These are phyloP conservation scores for Thelonectria blattea DNA, from an alignment of 2,329 filamentous ascomycete genomes.

Conservation along the genomic window DNA sequence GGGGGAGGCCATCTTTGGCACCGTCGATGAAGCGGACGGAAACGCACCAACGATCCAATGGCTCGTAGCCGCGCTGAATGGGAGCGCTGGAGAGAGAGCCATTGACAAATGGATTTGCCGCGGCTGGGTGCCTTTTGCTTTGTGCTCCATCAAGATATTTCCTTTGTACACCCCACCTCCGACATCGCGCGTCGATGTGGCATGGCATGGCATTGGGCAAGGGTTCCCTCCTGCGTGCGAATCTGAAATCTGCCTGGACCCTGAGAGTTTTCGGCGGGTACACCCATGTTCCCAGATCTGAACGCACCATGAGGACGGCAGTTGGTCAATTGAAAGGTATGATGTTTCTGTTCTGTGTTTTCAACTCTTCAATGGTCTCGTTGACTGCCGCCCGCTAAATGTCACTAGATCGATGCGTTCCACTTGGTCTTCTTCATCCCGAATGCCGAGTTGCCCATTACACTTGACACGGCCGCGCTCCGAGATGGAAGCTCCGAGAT, in stretches of 20 bases:
- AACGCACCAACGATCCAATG: too few species aligned
- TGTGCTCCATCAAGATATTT: not conserved
- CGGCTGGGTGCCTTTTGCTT: conserved; percentile 4
- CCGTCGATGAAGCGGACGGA: too few species aligned
- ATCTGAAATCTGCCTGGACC: conserved; percentile 2
- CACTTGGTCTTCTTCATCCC: conserved; percentile 15
- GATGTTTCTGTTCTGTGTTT: too few species aligned
- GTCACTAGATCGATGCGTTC: not conserved
- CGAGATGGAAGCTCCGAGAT: not conserved
- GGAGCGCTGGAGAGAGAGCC: not conserved
- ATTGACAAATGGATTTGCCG: conserved; percentile 20
- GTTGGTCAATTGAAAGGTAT: too few species aligned
- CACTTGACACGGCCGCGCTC: conserved; percentile 11
- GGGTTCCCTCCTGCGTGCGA: not conserved
- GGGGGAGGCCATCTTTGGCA: too few species aligned
- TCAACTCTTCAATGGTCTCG: too few species aligned
- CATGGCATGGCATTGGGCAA: not conserved
- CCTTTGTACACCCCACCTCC: not conserved
- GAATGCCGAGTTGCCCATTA: conserved; percentile 11
- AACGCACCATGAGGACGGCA: not conserved
- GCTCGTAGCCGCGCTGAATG: conserved; percentile 5
- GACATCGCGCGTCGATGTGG: conserved; percentile 10
- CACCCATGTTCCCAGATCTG: conserved; percentile 1
- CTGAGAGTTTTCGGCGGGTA: conserved; percentile 1
- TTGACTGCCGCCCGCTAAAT: not conserved